phyloP scores from a whole-genome alignment of 495 filamentous ascomycete species.

The Aspergillus sparsus region DNA sequence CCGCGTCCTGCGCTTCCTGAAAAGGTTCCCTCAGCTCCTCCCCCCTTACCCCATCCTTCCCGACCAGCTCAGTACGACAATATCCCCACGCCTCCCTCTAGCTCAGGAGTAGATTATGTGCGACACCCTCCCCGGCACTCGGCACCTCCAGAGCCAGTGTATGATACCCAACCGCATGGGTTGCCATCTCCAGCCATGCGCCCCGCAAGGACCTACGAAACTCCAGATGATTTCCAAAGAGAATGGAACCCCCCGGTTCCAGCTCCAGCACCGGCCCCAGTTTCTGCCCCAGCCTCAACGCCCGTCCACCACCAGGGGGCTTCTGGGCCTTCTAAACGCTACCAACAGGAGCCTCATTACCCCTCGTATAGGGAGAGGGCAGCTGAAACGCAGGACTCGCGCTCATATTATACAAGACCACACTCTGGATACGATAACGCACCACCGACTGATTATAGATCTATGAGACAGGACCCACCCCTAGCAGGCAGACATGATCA shows the following conservation, averaged over 20 bases:
- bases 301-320: background rate
- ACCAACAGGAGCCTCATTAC: conserved; percentile 30
- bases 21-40: conserved; percentile 29
- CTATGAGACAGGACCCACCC: conserved; percentile 28
- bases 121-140: conserved; percentile 27
- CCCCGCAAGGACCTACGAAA: conserved; percentile 33
- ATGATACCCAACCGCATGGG: conserved; percentile 27
- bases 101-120: conserved; percentile 21
- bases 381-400: conserved; percentile 28
- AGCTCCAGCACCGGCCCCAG: conserved; percentile 22
- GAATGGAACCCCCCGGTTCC: conserved; percentile 33
- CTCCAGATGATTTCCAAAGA: conserved; percentile 31
- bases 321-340: conserved; percentile 18
- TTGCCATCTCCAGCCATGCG: conserved; percentile 22
- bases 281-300: conserved; percentile 13
- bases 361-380: conserved; percentile 23
- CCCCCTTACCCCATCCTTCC: conserved; percentile 25
- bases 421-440: conserved; percentile 34
- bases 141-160: conserved; percentile 22
- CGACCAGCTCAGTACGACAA: conserved; percentile 30
- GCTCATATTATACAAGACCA: conserved; percentile 29
- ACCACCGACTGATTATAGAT: conserved; percentile 31
- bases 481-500: conserved; percentile 12
- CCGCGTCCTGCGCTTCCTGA: conserved; percentile 32
- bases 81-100: conserved; percentile 26